Percentiles rank a stretch among this genome's conserved stretches.
Conservation (phyloP, 1,139 yeast species). For the Taphrina deformans region DNA sequence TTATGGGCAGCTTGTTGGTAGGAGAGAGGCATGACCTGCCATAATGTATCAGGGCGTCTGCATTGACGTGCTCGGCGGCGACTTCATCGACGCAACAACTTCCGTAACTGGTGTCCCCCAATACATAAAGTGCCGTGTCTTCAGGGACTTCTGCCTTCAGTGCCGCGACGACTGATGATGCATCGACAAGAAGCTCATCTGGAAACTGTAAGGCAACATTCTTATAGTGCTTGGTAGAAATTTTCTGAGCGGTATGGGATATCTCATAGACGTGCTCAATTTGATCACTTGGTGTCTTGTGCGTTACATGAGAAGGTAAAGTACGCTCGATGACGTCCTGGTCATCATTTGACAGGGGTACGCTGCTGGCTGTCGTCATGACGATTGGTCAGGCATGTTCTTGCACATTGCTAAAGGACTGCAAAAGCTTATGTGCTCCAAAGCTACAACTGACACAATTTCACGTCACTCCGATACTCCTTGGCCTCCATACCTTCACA, state of each 20-base stretch:
- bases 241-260: constrained; percentile 2
- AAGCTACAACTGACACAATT: not conserved
- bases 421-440: not conserved
- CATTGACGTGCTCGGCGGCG: constrained; percentile 88
- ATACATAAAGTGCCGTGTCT: constrained; percentile 42
- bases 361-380: constrained; percentile 2
- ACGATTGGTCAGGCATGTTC: not conserved
- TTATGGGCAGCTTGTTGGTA: constrained; percentile 42
- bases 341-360: constrained; percentile 28
- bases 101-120: constrained; percentile 95
- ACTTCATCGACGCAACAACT: constrained; percentile 96
- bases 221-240: not conserved
- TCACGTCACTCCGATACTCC: not conserved
- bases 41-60: constrained; percentile 84
- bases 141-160: constrained; percentile 47
- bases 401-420: not conserved
- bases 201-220: constrained; percentile 83
- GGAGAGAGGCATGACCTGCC: constrained; percentile 93
- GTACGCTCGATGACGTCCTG: constrained; percentile 5
- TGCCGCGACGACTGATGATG: constrained; percentile 64
- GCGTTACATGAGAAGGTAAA: not conserved
- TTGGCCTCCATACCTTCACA: no score
- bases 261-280: constrained; percentile 31
- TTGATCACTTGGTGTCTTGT: constrained; percentile 17
- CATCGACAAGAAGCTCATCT: constrained; percentile 72